These are phyloP conservation scores for Leccinellum albellum DNA, from an alignment of 768 basidiomycete genomes.

Conservation along the genomic window DNA sequence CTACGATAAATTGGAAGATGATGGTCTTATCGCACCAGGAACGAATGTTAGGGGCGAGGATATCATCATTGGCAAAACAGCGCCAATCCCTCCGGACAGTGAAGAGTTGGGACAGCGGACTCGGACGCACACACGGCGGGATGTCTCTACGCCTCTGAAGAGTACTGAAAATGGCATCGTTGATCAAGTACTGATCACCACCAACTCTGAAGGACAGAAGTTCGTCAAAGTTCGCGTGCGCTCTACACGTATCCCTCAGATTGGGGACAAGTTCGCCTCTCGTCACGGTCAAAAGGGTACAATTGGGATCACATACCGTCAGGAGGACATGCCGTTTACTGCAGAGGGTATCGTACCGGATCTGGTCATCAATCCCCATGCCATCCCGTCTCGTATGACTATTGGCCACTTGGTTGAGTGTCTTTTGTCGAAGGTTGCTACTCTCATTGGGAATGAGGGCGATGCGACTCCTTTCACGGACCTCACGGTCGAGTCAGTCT, in stretches of 20 bases:
- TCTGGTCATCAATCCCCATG: constrained; percentile 97
- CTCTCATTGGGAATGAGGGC: constrained; percentile 93
- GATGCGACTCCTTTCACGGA: constrained; percentile 99
- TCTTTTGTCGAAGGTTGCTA: constrained; percentile 93
- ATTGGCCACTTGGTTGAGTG: constrained; percentile 99
- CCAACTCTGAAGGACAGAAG: constrained; percentile 93
- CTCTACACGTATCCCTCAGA: constrained; percentile 94
- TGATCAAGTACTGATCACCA: constrained; percentile 95
- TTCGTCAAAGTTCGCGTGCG: constrained; percentile 98
- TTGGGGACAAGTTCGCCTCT: constrained; percentile 98
- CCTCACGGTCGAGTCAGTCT: constrained; percentile 96
- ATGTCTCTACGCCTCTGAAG: constrained; percentile 96
- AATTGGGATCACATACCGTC: constrained; percentile 98
- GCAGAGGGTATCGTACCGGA: constrained; percentile 96
- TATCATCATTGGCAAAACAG: constrained; percentile 99
- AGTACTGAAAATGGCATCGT: constrained; percentile 97
- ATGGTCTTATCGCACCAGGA: constrained; percentile 93
- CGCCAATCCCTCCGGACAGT: constrained; percentile 92
- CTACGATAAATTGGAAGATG: constrained; percentile 96
- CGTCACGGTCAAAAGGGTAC: constrained; percentile 99
- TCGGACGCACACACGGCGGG: constrained; percentile 87
- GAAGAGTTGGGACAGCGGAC: constrained; percentile 97
- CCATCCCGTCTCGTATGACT: constrained; percentile 99
- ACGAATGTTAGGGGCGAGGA: constrained; percentile 95
- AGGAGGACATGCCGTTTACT: constrained; percentile 99